These are phyloP conservation scores for Camellia sinensis DNA, from an alignment of 148 eudicot species.

Conservation along the genomic window DNA sequence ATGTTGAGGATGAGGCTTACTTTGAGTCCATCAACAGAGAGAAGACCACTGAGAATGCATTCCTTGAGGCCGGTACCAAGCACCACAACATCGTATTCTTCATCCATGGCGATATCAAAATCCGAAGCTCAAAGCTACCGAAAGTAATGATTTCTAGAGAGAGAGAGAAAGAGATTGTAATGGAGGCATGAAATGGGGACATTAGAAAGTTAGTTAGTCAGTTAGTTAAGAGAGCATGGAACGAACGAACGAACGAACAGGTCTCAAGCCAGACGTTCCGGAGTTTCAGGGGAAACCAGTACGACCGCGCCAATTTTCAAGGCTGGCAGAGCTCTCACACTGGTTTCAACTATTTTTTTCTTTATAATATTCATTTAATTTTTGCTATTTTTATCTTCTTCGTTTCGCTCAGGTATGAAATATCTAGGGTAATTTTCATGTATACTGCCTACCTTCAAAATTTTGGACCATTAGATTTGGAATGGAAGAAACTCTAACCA, in stretches of 20 bases:
- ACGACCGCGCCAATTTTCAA: not conserved
- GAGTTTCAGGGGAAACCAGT: not conserved
- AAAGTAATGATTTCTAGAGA: not conserved
- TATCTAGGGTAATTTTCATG: no score
- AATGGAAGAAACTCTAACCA: no score
- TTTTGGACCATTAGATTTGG: no score
- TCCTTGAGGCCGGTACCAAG: conserved; percentile 60
- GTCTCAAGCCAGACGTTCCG: not conserved
- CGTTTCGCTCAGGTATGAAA: no score
- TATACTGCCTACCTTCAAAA: no score
- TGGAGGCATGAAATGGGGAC: no score
- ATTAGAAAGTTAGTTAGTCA: not conserved
- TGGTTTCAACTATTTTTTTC: no score
- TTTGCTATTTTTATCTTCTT: no score
- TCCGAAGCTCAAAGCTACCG: not conserved
- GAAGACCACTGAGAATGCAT: conserved; percentile 58
- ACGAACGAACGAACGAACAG: conserved; percentile 22
- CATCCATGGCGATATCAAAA: conserved; percentile 34
- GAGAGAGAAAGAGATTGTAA: conserved; percentile 8
- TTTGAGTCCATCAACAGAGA: conserved; percentile 58
- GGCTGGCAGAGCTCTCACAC: not conserved
- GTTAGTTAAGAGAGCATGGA: not conserved
- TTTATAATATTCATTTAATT: no score
- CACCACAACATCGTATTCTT: conserved; percentile 52
- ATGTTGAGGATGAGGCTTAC: conserved; percentile 9